Evolutionary conservation across 768 basidiomycete genomes (phyloP), one percentile per base, ranked within the genome.

Genomic region (Mycena chlorophos): DNA sequence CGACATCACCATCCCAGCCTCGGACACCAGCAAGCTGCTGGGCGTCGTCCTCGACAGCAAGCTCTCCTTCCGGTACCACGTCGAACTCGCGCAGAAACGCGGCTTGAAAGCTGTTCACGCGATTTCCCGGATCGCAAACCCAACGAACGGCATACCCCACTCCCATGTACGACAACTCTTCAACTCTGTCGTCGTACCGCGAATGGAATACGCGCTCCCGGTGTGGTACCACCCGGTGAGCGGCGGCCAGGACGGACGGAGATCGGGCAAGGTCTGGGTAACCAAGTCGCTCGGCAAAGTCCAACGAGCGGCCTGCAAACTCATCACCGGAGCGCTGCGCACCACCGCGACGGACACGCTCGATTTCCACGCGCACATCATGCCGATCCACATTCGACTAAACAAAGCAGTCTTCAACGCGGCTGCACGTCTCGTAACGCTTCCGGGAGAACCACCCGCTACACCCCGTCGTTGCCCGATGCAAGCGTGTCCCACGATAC

Each of bases 281-380:
- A 39, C 55, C 13, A 49, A 34, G 12, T 40, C 26, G 25, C 55
- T 65, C 2, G 51, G 20, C 0, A 39, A 38, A 47, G 53, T 49
- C 1, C 49, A 56, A 23, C 25, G 40, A 28, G 30, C 31, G 22
- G 50, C 58, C 5, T 22, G 43, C 6, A 31, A 43, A 3, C 39
- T 53, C 8, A 62, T 62, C 29, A 62, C 57, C 0, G 58, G 61
- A 14, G 62, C 54, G 17, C 23, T 63, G 27, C 5, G 56, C 4
- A 25, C 60, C 6, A 53, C 60, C 3, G 47, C 63, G 2, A 51
- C 51, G 13, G 63, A 65, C 31, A 27, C 49, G 5, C 46, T 65
- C 2, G 54, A 65, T 19, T 51, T 45, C 20, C 63, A 56, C 16
- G 52, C 64, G 2, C 28, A 58, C 25, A 27, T 63, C n/a, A 45